Evolutionary conservation across 2,329 filamentous ascomycete species (phyloP).

Genomic region (Fusarium floridanum): DNA sequence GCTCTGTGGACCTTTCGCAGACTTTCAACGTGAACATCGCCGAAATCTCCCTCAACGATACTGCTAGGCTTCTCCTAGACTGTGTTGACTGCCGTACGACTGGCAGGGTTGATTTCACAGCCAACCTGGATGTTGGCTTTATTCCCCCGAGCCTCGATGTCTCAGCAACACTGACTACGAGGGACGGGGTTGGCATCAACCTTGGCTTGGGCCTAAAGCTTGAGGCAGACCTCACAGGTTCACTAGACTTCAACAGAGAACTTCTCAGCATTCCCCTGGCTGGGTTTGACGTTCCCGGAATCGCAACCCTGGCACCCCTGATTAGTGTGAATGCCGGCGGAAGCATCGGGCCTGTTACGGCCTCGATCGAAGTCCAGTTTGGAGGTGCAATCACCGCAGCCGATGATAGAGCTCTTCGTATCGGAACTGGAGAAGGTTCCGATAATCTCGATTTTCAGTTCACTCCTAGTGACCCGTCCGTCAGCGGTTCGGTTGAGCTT

Average conservation of each 20-base stretch:
- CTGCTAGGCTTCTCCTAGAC: not conserved
- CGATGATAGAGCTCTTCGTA: not conserved
- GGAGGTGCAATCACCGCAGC: not conserved
- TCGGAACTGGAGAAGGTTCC: not conserved
- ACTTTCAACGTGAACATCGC: conserved; percentile 4
- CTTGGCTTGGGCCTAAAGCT: conserved; percentile 4
- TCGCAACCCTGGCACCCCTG: conserved; percentile 4
- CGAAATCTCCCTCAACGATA: not conserved
- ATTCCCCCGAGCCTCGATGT: not conserved
- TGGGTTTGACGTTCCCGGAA: conserved; percentile 2
- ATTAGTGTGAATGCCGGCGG: conserved; percentile 1
- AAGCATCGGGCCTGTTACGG: conserved; percentile 4
- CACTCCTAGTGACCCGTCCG: not conserved
- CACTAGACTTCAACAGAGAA: not conserved
- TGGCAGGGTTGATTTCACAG: conserved; percentile 3
- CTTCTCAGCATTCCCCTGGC: conserved; percentile 3
- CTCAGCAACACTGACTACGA: conserved; percentile 7
- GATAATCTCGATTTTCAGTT: conserved; percentile 1
- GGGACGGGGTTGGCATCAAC: conserved; percentile 4
- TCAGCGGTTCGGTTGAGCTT: conserved; percentile 5
- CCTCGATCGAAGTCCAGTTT: not conserved
- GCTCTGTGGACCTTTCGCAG: conserved; percentile 3
- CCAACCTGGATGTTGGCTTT: conserved; percentile 3
- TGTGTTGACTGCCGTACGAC: conserved; percentile 2
- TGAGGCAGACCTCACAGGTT: not conserved